phyloP scores from a whole-genome alignment of 306 rosid genomes.

The Rosa persica region DNA sequence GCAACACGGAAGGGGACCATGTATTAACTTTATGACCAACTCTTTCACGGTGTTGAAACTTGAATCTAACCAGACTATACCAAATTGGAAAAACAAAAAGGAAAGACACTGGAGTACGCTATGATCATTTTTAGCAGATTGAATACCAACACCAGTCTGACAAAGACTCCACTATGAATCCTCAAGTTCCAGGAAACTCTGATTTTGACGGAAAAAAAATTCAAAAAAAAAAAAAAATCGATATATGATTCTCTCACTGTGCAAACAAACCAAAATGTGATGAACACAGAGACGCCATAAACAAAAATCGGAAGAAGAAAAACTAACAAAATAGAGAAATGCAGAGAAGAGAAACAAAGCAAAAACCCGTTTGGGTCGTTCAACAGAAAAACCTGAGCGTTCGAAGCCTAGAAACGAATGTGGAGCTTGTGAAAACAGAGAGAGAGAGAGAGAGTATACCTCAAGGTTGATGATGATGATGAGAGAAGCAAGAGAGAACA shows the following conservation, averaged over 20 bases:
- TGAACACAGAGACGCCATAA: not conserved
- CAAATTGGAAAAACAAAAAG: not conserved
- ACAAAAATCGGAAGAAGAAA: too few species aligned
- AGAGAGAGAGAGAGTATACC: not conserved
- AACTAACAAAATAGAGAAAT: not conserved
- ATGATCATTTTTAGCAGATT: not conserved
- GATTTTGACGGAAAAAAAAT: not conserved
- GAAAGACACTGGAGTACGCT: not conserved
- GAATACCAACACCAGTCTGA: not conserved
- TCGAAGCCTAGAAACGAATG: not conserved
- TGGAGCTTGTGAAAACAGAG: not conserved
- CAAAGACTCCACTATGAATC: too few species aligned
- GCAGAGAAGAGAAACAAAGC: not conserved
- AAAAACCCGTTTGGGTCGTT: too few species aligned
- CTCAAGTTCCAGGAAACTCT: not conserved
- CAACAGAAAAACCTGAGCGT: not conserved
- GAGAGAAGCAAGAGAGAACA: not conserved
- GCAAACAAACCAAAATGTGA: not conserved
- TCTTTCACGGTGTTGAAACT: not conserved
- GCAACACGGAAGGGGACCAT: not conserved
- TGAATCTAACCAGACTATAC: not conserved
- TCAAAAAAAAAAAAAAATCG: not conserved
- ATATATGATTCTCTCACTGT: not conserved
- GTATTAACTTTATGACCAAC: not conserved
- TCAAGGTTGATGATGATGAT: not conserved